Conservation (phyloP, 768 basidiomycete genomes). For the Calocybe indica region DNA sequence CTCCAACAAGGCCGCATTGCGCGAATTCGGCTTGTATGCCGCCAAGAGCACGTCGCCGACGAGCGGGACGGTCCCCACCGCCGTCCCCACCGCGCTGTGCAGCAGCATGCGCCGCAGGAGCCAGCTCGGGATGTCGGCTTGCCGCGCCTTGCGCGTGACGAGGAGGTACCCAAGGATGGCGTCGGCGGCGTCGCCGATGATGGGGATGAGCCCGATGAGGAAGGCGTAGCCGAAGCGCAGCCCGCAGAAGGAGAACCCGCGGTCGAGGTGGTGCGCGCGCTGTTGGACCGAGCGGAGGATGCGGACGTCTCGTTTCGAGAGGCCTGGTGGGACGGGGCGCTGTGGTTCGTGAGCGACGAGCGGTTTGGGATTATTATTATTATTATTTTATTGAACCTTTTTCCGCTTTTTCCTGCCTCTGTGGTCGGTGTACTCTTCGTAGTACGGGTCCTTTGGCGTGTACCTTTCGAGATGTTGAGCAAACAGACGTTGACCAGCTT, state of each 20-base stretch:
- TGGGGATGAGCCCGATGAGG: slow-evolving; percentile 69
- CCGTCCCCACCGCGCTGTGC: slow-evolving; percentile 67
- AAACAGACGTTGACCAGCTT: slow-evolving; percentile 57
- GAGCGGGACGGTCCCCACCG: slow-evolving; percentile 61
- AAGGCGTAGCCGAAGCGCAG: slow-evolving; percentile 86
- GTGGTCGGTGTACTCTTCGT: slow-evolving; percentile 55
- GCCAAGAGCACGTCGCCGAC: slow-evolving; percentile 75
- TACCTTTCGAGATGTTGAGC: slow-evolving; percentile 60
- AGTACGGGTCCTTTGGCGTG: slow-evolving; percentile 67
- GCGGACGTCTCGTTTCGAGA: slow-evolving; percentile 68
- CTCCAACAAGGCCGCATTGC: slow-evolving; percentile 84
- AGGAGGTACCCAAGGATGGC: slow-evolving; percentile 66
- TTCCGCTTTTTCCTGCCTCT: slow-evolving; percentile 51
- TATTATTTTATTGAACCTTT: slow-evolving; percentile 37
- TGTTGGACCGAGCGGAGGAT: slow-evolving; percentile 71
- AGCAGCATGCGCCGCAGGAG: slow-evolving; percentile 68
- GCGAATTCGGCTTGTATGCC: slow-evolving; percentile 79
- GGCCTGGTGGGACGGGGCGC: slow-evolving; percentile 69
- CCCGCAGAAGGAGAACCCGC: slow-evolving; percentile 75
- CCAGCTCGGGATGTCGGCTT: slow-evolving; percentile 66
- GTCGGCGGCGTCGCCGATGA: slow-evolving; percentile 63
- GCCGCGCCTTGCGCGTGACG: slow-evolving; percentile 66
- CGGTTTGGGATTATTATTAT: not conserved
- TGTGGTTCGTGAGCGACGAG: slow-evolving; percentile 15
- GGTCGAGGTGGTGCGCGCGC: slow-evolving; percentile 83